phyloP scores from a whole-genome alignment of 1,139 yeast species.

The Sugiyamaella xylanicola region DNA sequence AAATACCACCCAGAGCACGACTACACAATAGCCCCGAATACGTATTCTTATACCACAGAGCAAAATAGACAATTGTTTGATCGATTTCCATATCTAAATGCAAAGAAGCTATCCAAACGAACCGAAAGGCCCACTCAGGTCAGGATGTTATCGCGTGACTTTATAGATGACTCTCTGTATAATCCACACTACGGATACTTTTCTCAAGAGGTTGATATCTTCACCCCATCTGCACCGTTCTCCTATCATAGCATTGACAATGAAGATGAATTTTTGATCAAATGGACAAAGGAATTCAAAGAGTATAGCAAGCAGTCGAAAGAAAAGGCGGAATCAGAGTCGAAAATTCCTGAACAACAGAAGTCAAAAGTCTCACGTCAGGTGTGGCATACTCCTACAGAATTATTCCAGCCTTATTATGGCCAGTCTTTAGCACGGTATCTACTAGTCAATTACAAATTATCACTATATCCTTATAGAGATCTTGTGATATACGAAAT shows the following conservation, averaged over 20 bases:
- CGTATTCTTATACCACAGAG: slow-evolving; percentile 33
- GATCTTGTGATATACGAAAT: slow-evolving; percentile 78
- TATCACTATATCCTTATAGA: slow-evolving; percentile 63
- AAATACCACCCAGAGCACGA: slow-evolving; percentile 27
- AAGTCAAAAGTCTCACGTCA: slow-evolving; percentile 51
- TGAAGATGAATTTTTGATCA: slow-evolving; percentile 68
- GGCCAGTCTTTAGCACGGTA: slow-evolving; percentile 84
- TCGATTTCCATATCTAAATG: slow-evolving; percentile 51
- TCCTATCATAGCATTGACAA: slow-evolving; percentile 59
- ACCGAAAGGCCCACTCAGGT: slow-evolving; percentile 59
- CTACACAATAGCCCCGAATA: slow-evolving; percentile 31
- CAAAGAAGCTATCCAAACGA: slow-evolving; percentile 51
- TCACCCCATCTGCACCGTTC: slow-evolving; percentile 51
- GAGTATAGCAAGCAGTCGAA: slow-evolving; percentile 50
- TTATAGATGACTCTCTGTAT: slow-evolving; percentile 82
- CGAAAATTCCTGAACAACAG: background rate
- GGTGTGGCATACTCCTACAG: slow-evolving; percentile 91
- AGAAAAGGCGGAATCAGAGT: slow-evolving; percentile 10
- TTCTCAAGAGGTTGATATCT: slow-evolving; percentile 74
- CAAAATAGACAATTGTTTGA: slow-evolving; percentile 46
- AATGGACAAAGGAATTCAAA: slow-evolving; percentile 69
- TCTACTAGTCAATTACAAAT: slow-evolving; percentile 66
- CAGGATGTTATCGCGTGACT: slow-evolving; percentile 74
- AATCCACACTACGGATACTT: slow-evolving; percentile 84
- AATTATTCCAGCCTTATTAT: slow-evolving; percentile 73